Evolutionary conservation across 208 protist species (phyloP), one percentile per base, ranked within the genome.

Genomic region (Tritrichomonas foetus): DNA sequence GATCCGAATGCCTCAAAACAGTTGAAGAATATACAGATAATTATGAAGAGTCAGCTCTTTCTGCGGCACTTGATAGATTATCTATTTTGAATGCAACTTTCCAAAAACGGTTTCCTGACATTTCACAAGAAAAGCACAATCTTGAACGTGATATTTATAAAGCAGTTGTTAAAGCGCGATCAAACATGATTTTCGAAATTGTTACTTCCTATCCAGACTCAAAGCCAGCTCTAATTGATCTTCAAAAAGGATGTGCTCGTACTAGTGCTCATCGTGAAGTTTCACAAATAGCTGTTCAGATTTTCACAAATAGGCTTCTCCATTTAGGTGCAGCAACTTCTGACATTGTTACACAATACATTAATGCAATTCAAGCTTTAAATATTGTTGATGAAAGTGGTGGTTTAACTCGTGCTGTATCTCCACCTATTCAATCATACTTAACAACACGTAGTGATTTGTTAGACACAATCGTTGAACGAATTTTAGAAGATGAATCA

Each of bases 371-470:
- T 20, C 78, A 89, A 89, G 78, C 78, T 53, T 16, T 89, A 39
- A 89, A 89, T 20, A 89, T 89, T 89, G 78, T 89, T 57, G 78
- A 89, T 89, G 78, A 89, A 57, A 89, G 78, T 57, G 78, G 78
- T 53, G 78, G 78, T 89, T 39, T 89, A 39, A 89, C 78, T 44
- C 41, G 78, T 57, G 78, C 78, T 27, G 47, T 89, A 39, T 89
- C 78, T 33, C 78, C 78, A 39, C 78, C 78, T 41, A 89, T 89
- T 57, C 78, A 89, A 89, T 1, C 13, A 5, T 89, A 89, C 39
- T 57, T 89, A 39, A 89, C 78, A 61, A 89, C 78, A 13, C 3
- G 78, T 20, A 13, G 16, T n/a, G 78, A 89, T 89, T 16, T 89
- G 3, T 16, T 89, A 1, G 30, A 44, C 9, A 89, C 78, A 53